phyloP scores from a whole-genome alignment of 306 rosid species.

The Acacia confusa region DNA sequence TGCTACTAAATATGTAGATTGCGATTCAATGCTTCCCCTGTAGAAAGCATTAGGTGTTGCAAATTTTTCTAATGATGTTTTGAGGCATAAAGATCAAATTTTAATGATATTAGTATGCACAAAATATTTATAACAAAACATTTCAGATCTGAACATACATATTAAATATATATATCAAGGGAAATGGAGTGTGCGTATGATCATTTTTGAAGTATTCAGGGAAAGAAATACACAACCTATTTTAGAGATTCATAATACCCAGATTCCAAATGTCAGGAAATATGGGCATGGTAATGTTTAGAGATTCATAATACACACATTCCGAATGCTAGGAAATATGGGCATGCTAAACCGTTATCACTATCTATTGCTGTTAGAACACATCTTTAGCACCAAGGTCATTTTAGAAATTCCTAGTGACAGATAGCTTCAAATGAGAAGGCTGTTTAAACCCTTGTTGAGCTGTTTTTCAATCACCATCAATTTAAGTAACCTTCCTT shows the following conservation, averaged over 20 bases:
- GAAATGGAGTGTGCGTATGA: neutral
- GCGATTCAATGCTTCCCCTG: neutral
- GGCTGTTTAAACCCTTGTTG: neutral
- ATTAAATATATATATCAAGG: neutral
- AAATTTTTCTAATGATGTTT: neutral
- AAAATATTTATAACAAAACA: neutral
- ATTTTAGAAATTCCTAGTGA: slow-evolving; percentile 5
- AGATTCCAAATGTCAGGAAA: neutral
- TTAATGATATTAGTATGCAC: neutral
- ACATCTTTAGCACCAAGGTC: neutral
- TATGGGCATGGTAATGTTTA: neutral
- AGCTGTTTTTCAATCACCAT: slow-evolving; percentile 11
- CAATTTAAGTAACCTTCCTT: slow-evolving; percentile 45
- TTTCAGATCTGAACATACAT: neutral
- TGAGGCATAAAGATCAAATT: neutral
- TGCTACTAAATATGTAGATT: neutral
- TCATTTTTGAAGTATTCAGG: neutral
- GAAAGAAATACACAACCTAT: neutral
- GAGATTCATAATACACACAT: neutral
- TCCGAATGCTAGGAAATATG: neutral
- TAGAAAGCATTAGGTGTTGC: neutral
- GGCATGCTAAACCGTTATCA: neutral
- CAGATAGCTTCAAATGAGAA: neutral
- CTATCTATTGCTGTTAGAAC: neutral
- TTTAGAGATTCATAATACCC: neutral